A percentile compares a stretch with the other conserved stretches of the same genome.
Conservation (phyloP, 148 eudicot genomes). For the Amaranthus palmeri region DNA sequence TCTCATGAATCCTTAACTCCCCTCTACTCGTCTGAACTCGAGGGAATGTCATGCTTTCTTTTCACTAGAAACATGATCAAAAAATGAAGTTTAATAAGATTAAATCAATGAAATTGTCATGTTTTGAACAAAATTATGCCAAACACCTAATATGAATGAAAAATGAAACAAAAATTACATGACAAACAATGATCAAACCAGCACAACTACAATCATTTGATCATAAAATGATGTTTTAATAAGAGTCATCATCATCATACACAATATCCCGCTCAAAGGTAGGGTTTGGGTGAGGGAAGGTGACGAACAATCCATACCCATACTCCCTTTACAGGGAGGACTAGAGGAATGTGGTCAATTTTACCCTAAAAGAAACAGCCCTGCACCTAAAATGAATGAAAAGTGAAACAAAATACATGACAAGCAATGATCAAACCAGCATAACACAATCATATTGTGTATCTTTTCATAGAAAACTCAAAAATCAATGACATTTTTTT, state of each 20-base stretch:
- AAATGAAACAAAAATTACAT: not conserved
- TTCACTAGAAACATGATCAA: slow-evolving; percentile 13
- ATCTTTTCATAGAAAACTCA: not conserved
- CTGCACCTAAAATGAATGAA: not conserved
- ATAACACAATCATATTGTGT: not conserved
- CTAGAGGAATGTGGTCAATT: too few species aligned
- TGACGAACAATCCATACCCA: too few species aligned
- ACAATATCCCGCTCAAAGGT: not conserved
- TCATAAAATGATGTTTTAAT: not conserved
- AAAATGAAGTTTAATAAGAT: slow-evolving; percentile 18
- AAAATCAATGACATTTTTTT: not conserved
- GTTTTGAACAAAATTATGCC: not conserved
- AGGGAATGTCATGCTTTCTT: slow-evolving; percentile 53
- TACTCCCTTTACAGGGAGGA: too few species aligned
- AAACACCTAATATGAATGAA: not conserved
- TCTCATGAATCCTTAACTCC: slow-evolving; percentile 75
- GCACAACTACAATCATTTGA: not conserved
- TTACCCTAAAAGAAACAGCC: not conserved
- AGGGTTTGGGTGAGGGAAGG: too few species aligned
- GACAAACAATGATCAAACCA: not conserved
- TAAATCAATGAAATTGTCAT: not conserved
- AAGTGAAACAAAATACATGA: not conserved
- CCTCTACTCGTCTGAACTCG: slow-evolving; percentile 56
- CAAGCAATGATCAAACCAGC: not conserved
- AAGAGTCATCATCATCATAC: not conserved